Evolutionary conservation across 306 rosid species (phyloP).

Genomic region (Vigna unguiculata): DNA sequence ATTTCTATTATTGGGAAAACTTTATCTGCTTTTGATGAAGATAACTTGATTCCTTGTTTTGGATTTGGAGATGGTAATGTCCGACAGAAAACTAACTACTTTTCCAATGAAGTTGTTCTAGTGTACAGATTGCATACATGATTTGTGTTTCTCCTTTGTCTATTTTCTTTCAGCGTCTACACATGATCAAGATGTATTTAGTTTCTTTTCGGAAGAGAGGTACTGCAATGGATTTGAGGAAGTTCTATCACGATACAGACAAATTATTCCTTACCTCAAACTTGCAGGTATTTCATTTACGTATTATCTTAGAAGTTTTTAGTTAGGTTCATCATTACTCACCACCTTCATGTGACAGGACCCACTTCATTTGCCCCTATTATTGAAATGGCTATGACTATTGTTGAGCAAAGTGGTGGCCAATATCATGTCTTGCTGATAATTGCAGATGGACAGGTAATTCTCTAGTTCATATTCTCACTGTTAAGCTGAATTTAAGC

Average conservation of each 20-base stretch:
- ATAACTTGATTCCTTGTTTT: conserved; percentile 86
- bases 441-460: conserved; percentile 91
- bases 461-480: conserved; percentile 27
- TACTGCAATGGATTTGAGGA: conserved; percentile 80
- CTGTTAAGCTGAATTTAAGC: conserved; percentile 7
- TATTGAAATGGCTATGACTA: conserved; percentile 80
- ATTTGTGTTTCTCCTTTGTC: conserved; percentile 5
- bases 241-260: conserved; percentile 69
- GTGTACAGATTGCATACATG: conserved; percentile 25
- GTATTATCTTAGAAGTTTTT: not conserved
- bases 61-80: conserved; percentile 87
- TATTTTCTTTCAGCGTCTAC: conserved; percentile 64
- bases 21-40: conserved; percentile 75
- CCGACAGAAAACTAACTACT: conserved; percentile 10
- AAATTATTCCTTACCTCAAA: conserved; percentile 66
- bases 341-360: conserved; percentile 52
- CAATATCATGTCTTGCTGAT: conserved; percentile 85
- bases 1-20: conserved; percentile 83
- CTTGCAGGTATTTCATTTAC: conserved; percentile 66
- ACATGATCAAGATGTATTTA: conserved; percentile 77
- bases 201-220: conserved; percentile 63
- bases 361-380: conserved; percentile 91
- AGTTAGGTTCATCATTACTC: conserved; percentile 1
- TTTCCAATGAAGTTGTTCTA: conserved; percentile 30
- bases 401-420: conserved; percentile 83